Evolutionary conservation across 306 rosid genomes (phyloP), one percentile per base, ranked within the genome.

Genomic region (Fragaria iinumae): DNA sequence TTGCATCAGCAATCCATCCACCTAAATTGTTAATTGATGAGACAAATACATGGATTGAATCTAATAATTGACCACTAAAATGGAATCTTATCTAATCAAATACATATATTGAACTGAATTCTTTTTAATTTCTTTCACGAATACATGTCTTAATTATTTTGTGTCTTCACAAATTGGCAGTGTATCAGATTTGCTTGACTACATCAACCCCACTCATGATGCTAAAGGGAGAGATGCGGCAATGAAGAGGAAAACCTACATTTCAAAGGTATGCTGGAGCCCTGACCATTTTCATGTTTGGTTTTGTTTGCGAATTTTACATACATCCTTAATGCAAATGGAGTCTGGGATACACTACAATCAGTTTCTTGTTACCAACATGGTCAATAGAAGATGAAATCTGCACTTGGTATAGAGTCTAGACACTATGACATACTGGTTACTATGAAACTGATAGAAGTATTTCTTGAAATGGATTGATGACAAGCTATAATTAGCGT

Each of bases 121-220:
- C 0, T 3, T 49, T 49, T 49, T 16, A 11, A 45, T 63, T 45
- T 38, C 18, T 67, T 69, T 52, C 11, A 60, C 6, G 8, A 65
- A 64, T 21, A 50, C 3, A 65, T 23, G 38, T 74, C 43, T 70
- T 52, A 62, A 74, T 71, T 11, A 74, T 71, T 11, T 73, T 64
- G 7, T 44, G 21, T 64, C 34, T 27, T 53, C 48, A 6, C 9
- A 50, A 80, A 80, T 74, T 87, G 77, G 79, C 90, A 95, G 98
- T 75, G 98, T 95, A 67, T 95, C 98, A 6, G 98, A 95, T 84
- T 87, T 95, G 88, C 98, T 95, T 50, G 98, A 95, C 88, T 95
- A 95, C 84, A 95, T 95, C 62, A 92, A 83, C 85, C 98, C 97
- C 59, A 86, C 79, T 83, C 87, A 95, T 43, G 92, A 85, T 81